Evolutionary conservation across 2,329 filamentous ascomycete species (phyloP), one percentile per base, ranked within the genome.

Genomic region (Aspergillaceae sp.): DNA sequence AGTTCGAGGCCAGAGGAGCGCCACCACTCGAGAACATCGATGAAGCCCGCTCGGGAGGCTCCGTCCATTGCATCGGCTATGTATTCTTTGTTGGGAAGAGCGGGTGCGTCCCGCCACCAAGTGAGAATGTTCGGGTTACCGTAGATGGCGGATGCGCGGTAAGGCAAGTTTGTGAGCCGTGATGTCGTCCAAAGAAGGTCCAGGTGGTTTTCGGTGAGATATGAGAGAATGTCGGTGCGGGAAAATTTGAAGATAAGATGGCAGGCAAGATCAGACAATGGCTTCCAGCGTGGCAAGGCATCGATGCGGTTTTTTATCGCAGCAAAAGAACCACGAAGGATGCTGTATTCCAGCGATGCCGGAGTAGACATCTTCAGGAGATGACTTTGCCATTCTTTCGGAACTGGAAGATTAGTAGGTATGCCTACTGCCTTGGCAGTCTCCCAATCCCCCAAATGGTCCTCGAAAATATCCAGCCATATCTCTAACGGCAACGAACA

Each of bases 231-330:
- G 8, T 86, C 80, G 10, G 84, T 85, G 55, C 91, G 83, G 37
- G 84, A 86, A 63, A 96, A 96, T 54, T 92, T 89, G 71, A 96
- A 88, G 56, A 95, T 89, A 36, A 95, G 78, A 59, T 90, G 89
- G 51, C 92, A 86, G 34, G 87, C 86, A 1, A 94, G 74, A 2
- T 84, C 84, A 0, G 89, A 92, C 8, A 96, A 75, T 52, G 84
- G 84, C 28, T 80, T 80, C 32, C 84, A 80, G 0, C 85, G 83
- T 11, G 86, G 84, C 34, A 79, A 68, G 5, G 84, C 72, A 27
- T 73, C 79, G 36, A 95, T 77, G 57, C 87, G 83, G 44, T 80
- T 78, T 61, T 87, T 87, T 51, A 94, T 83, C 32, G 83, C 80
- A 0, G 76, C 67, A 4, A 86, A 78, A 33, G 82, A 79, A 45